These are phyloP conservation scores for Pestalotiopsis sp. DNA, from an alignment of 2,329 filamentous ascomycete genomes.

Conservation along the genomic window DNA sequence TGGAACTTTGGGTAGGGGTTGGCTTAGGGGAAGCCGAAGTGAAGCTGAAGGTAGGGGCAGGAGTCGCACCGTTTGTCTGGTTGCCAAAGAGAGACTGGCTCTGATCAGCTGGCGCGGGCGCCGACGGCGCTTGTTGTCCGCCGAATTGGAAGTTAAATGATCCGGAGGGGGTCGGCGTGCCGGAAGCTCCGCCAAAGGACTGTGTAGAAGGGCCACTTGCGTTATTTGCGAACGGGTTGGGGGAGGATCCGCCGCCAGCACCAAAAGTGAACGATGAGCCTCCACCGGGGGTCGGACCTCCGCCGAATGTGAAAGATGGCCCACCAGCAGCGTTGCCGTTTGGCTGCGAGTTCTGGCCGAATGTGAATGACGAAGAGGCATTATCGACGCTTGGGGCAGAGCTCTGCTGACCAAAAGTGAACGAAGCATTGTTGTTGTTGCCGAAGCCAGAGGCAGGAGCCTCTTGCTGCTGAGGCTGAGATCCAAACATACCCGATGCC, in stretches of 20 bases:
- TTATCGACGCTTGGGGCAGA: slow-evolving; percentile 34
- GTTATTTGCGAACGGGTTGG: slow-evolving; percentile 31
- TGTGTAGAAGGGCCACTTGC: slow-evolving; percentile 21
- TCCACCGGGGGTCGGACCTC: slow-evolving; percentile 20
- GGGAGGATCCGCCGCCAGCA: slow-evolving; percentile 31
- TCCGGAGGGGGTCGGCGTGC: slow-evolving; percentile 24
- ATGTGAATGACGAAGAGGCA: slow-evolving; percentile 9
- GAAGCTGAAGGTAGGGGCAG: slow-evolving; percentile 40
- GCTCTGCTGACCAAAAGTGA: slow-evolving; percentile 22
- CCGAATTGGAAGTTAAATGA: slow-evolving; percentile 29
- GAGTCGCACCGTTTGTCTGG: slow-evolving; percentile 28
- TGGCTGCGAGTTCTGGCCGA: slow-evolving; percentile 15
- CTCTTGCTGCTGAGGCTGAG: slow-evolving; percentile 45
- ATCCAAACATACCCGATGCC: slow-evolving; percentile 35
- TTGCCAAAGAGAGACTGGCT: slow-evolving; percentile 25
- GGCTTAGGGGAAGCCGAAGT: slow-evolving; percentile 31
- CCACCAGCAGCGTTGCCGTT: slow-evolving; percentile 18
- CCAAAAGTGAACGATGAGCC: slow-evolving; percentile 41
- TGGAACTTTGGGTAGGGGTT: slow-evolving; percentile 27
- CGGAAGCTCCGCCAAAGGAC: slow-evolving; percentile 21
- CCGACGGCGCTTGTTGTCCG: slow-evolving; percentile 26
- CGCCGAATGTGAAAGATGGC: slow-evolving; percentile 29
- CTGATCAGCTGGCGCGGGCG: slow-evolving; percentile 25
- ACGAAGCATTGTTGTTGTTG: slow-evolving; percentile 19
- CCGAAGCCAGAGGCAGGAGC: slow-evolving; percentile 19